A percentile compares a stretch with the other conserved stretches of the same genome.
Conservation (phyloP, 495 filamentous ascomycete genomes). For the Neurospora sp. region DNA sequence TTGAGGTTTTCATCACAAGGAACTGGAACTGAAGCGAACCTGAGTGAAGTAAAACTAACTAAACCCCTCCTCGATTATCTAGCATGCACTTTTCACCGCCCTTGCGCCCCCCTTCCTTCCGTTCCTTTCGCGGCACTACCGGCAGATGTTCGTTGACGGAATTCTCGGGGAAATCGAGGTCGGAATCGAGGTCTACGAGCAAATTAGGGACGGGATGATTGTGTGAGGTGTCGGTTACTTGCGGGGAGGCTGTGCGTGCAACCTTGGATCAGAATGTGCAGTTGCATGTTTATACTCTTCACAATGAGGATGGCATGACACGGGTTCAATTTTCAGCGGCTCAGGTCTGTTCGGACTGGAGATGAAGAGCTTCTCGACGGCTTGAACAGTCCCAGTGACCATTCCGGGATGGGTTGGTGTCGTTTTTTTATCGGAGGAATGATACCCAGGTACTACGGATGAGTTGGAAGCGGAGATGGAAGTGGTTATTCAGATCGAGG, state of each 20-base stretch:
- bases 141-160: neutral
- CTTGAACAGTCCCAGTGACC: conserved; percentile 36
- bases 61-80: no score
- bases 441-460: neutral
- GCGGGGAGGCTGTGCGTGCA: neutral
- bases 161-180: neutral
- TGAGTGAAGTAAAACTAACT: no score
- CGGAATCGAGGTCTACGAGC: neutral
- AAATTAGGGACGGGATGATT: neutral
- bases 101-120: no score
- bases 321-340: conserved; percentile 25
- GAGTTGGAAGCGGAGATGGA: neutral
- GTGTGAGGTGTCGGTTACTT: neutral
- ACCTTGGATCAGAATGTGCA: neutral
- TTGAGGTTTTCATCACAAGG: no score
- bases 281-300: neutral
- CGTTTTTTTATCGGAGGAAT: neutral
- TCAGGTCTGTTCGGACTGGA: conserved; percentile 37
- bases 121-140: neutral
- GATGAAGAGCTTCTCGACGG: conserved; percentile 59
- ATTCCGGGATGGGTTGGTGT: neutral
- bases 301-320: neutral
- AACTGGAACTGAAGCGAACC: no score
- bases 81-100: no score
- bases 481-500: neutral